Base-by-base conservation (phyloP, 441 rosid genomes). In the Capsella rubella region DNA sequence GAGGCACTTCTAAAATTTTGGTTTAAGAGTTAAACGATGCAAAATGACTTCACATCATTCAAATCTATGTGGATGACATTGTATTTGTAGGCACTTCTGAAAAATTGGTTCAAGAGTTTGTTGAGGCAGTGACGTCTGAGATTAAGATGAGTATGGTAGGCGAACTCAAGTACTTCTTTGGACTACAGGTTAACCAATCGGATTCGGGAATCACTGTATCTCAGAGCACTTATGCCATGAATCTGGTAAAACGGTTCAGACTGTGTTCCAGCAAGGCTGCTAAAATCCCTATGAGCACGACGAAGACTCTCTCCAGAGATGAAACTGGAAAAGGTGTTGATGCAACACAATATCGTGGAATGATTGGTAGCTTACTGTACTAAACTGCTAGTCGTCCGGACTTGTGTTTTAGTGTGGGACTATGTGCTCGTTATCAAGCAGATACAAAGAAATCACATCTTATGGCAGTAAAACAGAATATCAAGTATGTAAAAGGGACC, bases 251-350 rank as follows among this genome's bases (percentile, higher is more conserved):
- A 25, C 31, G 55, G 3, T 51, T 51, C 4, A 8, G 3, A 3
- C 4, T 51, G 55, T 9, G n/a, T n/a, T 14, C 51, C 21, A 51
- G 3, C 55, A 51, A 51, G 7, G 1, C 11, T 1, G 7, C n/a
- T 1, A 1, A 5, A 2, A 51, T n/a, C 0, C 54, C 54, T 1
- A 11, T 51, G n/a, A 25, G 32, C 6, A 51, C 32, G 0, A 11
- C n/a, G 0, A 8, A 0, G 3, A 21, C 10, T 1, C 0, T 50
- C 0, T 21, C 29, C 0, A 9, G 4, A 3, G 54, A 50, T 3
- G 14, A 50, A 4, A 1, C 0, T 5, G 8, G 8, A 5, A 5
- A 6, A 0, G 10, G 4, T 0, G 54, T 50, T 1, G 54, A 50
- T 18, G 54, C 21, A 1, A 50, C 21, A 1, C 6, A 9, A 1